phyloP scores from a whole-genome alignment of 352 stramenopile genomes.

The Globisporangium abappressorium region DNA sequence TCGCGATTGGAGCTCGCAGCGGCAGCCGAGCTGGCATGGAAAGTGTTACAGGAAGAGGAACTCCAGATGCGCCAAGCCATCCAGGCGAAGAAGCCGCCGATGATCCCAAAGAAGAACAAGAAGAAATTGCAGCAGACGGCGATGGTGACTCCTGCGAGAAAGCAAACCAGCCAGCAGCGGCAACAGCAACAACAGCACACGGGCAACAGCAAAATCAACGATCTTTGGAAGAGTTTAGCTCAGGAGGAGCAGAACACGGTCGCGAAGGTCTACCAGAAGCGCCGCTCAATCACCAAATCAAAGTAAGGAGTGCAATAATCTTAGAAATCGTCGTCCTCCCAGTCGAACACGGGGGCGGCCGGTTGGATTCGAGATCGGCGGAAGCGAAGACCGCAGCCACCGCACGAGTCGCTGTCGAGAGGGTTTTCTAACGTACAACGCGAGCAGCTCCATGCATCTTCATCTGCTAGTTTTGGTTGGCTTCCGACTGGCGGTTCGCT shows the following conservation, averaged over 20 bases:
- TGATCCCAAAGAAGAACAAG: constrained; percentile 1
- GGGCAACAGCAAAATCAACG: constrained; percentile 18
- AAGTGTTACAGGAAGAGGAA: constrained; percentile 55
- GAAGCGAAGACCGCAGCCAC: constrained; percentile 68
- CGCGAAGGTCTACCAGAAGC: constrained; percentile 14
- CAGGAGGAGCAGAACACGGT: constrained; percentile 23
- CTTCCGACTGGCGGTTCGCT: constrained; percentile 25
- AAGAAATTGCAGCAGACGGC: constrained; percentile 1
- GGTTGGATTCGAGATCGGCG: constrained; percentile 50
- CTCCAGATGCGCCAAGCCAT: constrained; percentile 25
- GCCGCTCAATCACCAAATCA: constrained; percentile 7
- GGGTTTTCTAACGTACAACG: constrained; percentile 81
- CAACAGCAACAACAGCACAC: neutral
- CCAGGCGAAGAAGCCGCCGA: constrained; percentile 11
- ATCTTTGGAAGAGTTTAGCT: constrained; percentile 17
- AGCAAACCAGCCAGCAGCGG: neutral
- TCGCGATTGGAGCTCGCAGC: constrained; percentile 11
- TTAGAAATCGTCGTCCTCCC: constrained; percentile 45
- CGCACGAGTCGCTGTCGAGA: constrained; percentile 47
- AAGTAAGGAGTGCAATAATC: constrained; percentile 9
- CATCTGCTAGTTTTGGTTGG: constrained; percentile 13
- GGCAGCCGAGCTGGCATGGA: constrained; percentile 39
- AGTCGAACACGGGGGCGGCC: constrained; percentile 35
- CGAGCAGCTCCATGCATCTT: constrained; percentile 60
- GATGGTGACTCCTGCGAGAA: neutral